A percentile compares a stretch with the other conserved stretches of the same genome.
These are phyloP conservation scores for Leptographium flavum DNA, from an alignment of 2,329 filamentous ascomycete species.

Conservation along the genomic window DNA sequence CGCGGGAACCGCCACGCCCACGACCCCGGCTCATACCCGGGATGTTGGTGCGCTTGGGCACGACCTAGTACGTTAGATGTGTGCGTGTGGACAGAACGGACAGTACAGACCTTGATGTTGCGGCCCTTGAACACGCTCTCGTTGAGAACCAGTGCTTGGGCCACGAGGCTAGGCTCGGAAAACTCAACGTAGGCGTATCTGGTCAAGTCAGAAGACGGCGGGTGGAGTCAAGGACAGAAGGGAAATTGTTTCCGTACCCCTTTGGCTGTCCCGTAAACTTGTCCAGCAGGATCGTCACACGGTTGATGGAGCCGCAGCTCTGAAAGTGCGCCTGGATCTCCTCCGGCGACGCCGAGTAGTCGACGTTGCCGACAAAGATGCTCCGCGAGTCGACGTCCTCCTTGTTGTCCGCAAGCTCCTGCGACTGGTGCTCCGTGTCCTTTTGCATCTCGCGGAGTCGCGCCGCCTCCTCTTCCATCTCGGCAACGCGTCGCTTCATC, in stretches of 20 bases:
- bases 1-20: slow-evolving; percentile 34
- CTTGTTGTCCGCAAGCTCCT: slow-evolving; percentile 78
- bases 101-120: slow-evolving; percentile 57
- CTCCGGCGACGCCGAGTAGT: slow-evolving; percentile 92
- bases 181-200: slow-evolving; percentile 99
- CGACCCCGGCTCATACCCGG: slow-evolving; percentile 83
- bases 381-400: slow-evolving; percentile 91
- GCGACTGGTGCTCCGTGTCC: slow-evolving; percentile 68
- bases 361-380: slow-evolving; percentile 97
- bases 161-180: slow-evolving; percentile 81
- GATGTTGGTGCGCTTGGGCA: slow-evolving; percentile 88
- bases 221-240: no score
- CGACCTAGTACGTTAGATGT: slow-evolving; percentile 30
- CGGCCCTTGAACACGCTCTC: slow-evolving; percentile 91
- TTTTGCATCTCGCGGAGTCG: slow-evolving; percentile 81
- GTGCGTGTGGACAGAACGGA: not conserved
- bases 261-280: slow-evolving; percentile 99
- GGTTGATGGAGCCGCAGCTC: slow-evolving; percentile 92
- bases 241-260: no score
- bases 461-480: slow-evolving; percentile 82
- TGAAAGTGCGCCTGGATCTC: slow-evolving; percentile 98
- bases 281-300: slow-evolving; percentile 91
- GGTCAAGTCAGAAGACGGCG: not conserved
- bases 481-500: slow-evolving; percentile 75
- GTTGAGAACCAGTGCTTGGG: slow-evolving; percentile 86